These are phyloP conservation scores for Rhizophagus prolifer DNA, from an alignment of 192 early-diverging fungal genomes.

Conservation along the genomic window DNA sequence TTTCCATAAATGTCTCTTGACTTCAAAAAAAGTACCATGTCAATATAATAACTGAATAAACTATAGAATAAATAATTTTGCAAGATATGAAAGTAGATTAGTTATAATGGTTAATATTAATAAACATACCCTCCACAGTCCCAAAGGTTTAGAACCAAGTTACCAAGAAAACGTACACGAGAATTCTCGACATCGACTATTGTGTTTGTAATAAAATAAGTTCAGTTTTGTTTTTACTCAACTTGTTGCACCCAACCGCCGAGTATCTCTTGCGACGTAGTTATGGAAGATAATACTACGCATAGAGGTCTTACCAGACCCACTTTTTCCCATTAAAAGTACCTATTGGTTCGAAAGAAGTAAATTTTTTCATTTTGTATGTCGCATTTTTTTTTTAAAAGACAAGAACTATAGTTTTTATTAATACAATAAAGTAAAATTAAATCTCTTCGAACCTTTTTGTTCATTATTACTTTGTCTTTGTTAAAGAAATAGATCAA, in stretches of 20 bases:
- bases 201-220: neutral
- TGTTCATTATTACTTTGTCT: neutral
- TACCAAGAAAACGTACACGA: slow-evolving; percentile 92
- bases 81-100: neutral
- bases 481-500: too few species aligned
- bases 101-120: neutral
- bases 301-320: slow-evolving; percentile 99
- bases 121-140: slow-evolving; percentile 81
- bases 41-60: neutral
- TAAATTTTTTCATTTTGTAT: neutral
- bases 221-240: slow-evolving; percentile 20
- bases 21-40: slow-evolving; percentile 40
- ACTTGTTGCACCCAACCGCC: slow-evolving; percentile 94
- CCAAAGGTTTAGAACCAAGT: slow-evolving; percentile 97
- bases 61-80: slow-evolving; percentile 18
- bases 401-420: neutral
- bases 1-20: slow-evolving; percentile 95
- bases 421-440: neutral
- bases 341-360: slow-evolving; percentile 55
- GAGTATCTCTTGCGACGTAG: slow-evolving; percentile 92
- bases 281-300: slow-evolving; percentile 98
- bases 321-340: slow-evolving; percentile 96
- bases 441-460: neutral
- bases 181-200: slow-evolving; percentile 97
- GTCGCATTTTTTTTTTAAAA: too few species aligned